phyloP scores from a whole-genome alignment of 208 protist species.

The Acanthamoeba royreba region DNA sequence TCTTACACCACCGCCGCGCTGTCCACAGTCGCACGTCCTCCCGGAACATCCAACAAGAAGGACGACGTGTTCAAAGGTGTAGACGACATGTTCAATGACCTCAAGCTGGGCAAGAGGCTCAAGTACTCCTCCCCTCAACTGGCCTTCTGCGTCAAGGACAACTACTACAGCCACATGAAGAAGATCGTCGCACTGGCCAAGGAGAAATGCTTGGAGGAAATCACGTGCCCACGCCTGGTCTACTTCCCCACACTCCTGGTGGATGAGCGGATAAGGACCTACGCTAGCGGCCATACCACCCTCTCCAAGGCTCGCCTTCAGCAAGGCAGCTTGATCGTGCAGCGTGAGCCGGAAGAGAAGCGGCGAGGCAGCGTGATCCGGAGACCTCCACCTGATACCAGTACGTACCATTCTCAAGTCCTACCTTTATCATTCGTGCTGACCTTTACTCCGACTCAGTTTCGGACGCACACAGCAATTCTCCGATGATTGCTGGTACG shows the following conservation, averaged over 20 bases:
- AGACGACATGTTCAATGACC: neutral
- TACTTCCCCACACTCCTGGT: neutral
- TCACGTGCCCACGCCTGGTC: neutral
- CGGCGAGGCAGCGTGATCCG: too few species aligned
- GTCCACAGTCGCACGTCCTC: neutral
- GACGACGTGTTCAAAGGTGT: neutral
- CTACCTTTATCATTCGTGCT: too few species aligned
- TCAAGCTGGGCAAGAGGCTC: neutral
- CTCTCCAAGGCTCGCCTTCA: neutral
- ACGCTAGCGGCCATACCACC: neutral
- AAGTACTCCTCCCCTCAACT: slow-evolving; percentile 34
- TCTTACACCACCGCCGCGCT: neutral
- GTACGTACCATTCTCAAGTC: too few species aligned
- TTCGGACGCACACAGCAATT: neutral
- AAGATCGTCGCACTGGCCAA: neutral
- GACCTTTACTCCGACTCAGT: too few species aligned
- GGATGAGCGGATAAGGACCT: neutral
- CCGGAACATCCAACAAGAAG: neutral
- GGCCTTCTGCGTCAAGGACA: neutral
- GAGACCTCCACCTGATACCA: too few species aligned
- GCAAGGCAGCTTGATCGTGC: neutral
- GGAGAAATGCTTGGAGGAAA: neutral
- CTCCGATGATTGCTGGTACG: neutral
- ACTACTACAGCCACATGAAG: neutral
- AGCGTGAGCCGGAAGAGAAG: neutral